Base-by-base conservation (phyloP, 2,329 filamentous ascomycete species). In the Exophiala phaeomuriformis region DNA sequence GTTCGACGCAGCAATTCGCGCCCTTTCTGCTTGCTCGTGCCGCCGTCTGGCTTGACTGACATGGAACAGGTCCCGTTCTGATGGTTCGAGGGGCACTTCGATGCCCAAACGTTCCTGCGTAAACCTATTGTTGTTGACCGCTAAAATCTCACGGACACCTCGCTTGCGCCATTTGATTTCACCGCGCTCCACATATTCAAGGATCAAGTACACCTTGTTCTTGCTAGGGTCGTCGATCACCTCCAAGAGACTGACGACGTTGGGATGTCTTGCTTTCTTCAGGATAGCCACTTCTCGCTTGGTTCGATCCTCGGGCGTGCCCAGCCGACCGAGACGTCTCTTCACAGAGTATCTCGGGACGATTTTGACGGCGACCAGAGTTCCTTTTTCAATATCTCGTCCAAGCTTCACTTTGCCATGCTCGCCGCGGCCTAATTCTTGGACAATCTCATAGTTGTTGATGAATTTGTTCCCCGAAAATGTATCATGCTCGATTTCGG, bases 371-470 rank as follows among this genome's bases (percentile, higher is more conserved):
- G 93, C 93, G 3, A 98, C 91, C 66, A 85, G 85, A 49, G 88
- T 84, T 57, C 80, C 79, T 1, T 81, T 90, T 52, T 84, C 76
- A 43, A 89, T 75, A 67, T 94, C 90, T 50, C 89, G 82, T 45
- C 90, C 93, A 45, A 96, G 78, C 72, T 98, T 98, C 66, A 98
- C 93, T 74, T 97, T 98, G 65, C 93, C 93, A 68, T 98, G 93
- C 64, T 95, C 88, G 47, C 93, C 93, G 55, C 93, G 86, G 51
- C 93, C 93, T 50, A 98, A 88, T 71, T 98, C 93, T 69, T 95
- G 88, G 61, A 97, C 86, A 64, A 98, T 88, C 71, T 96, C 89
- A 72, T 98, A 98, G 67, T 96, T 87, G 66, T 98, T 98, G 76
- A 98, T 95, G 49, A 90, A 79, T 73, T 98, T 98, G 59, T 93